phyloP scores from a whole-genome alignment of 169 alveolate species.

The Cyclospora cayetanensis region DNA sequence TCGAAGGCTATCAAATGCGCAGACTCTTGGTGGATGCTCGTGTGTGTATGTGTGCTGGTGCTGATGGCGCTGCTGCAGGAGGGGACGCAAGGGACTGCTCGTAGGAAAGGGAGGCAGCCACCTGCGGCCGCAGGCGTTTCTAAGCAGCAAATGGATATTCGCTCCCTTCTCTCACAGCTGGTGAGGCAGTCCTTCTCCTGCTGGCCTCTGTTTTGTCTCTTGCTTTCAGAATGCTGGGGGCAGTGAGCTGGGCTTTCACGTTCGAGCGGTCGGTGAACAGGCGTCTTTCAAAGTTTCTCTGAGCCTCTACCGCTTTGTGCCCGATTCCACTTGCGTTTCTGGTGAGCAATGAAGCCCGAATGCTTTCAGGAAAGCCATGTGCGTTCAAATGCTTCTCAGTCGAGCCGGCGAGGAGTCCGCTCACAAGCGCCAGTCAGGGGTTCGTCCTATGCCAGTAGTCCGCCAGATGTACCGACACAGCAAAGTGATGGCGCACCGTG shows the following conservation, averaged over 20 bases:
- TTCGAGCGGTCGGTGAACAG: too few relatives aligned
- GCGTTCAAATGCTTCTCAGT: constrained; percentile 10
- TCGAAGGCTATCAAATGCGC: neutral
- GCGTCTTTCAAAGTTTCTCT: too few relatives aligned
- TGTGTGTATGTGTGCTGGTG: neutral
- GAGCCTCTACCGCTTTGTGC: too few relatives aligned
- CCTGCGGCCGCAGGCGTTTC: neutral
- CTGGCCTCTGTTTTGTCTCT: neutral
- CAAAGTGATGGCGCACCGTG: neutral
- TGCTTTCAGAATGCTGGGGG: too few relatives aligned
- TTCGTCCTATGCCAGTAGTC: neutral
- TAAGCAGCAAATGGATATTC: neutral
- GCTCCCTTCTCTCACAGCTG: neutral
- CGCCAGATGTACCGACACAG: constrained; percentile 1
- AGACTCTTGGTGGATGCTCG: neutral
- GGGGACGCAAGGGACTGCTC: neutral
- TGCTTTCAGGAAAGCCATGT: too few relatives aligned
- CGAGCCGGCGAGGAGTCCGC: neutral
- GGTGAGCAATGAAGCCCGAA: too few relatives aligned
- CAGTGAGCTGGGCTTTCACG: too few relatives aligned
- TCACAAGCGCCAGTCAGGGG: neutral
- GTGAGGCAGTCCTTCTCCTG: neutral
- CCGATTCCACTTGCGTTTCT: too few relatives aligned
- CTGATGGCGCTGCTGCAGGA: neutral
- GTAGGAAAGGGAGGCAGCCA: neutral